Evolutionary conservation across 257 asterid genomes (phyloP).

Genomic region (Capsicum baccatum): DNA sequence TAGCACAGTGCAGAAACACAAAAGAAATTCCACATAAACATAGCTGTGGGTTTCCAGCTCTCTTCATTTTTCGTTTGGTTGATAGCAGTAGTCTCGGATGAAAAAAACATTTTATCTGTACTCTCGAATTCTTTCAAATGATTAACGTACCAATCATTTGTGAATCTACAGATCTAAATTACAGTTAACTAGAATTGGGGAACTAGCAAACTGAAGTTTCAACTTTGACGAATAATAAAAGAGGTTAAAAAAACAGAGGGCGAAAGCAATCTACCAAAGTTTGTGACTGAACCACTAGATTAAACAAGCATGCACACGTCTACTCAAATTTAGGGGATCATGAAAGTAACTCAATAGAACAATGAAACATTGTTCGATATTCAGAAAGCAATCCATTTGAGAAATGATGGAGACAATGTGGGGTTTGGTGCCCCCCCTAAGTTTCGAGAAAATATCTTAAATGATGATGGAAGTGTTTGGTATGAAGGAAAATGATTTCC

Average conservation of each 20-base stretch:
- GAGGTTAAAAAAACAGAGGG: background rate
- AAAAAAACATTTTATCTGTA: background rate
- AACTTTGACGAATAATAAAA: background rate
- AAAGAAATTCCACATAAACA: background rate
- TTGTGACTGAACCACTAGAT: background rate
- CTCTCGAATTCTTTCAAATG: background rate
- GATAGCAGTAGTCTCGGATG: constrained; percentile 3
- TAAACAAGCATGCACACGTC: constrained; percentile 2
- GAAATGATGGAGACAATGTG: background rate
- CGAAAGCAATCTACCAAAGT: background rate
- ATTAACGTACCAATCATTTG: background rate
- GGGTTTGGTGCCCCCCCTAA: background rate
- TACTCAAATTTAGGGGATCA: background rate
- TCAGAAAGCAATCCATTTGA: constrained; percentile 5
- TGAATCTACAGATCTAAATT: background rate
- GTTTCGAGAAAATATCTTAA: background rate
- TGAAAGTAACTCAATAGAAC: background rate
- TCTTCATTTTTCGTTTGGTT: background rate
- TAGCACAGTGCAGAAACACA: constrained; percentile 7
- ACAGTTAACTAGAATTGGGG: background rate
- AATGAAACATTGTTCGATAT: background rate
- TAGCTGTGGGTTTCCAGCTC: background rate
- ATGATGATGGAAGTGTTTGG: background rate
- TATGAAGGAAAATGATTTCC: too few species aligned
- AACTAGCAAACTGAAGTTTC: constrained; percentile 4